Base-by-base conservation (phyloP, 129 eudicot species). In the Artemisia argyi region DNA sequence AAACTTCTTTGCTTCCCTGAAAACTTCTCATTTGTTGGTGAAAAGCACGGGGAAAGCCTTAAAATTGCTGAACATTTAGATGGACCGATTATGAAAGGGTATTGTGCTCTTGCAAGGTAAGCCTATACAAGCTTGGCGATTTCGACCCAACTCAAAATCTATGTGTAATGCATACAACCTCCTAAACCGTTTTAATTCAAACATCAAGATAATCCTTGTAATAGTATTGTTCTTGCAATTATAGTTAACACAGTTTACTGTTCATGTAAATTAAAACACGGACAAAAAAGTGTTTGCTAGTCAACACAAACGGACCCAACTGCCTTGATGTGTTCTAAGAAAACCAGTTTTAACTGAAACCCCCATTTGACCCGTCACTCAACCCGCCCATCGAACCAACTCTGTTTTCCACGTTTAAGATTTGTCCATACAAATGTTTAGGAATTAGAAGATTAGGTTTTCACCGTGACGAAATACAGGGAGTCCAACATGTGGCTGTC, bases 401-500 rank as follows among this genome's bases (percentile, higher is more conserved):
- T 47, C 19, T 13, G 19, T 49, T 1, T 11, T 48, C 46, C 7
- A 7, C 18, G 51, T 30, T 42, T 49, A 10, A 32, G 68, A 56
- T 63, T 58, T 19, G 1, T 50, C 18, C 13, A 4, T 72, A 32
- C 8, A 66, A 56, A 75, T 32, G 59, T 70, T 70, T 7, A 51
- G 35, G 52, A 42, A 28, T 20, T 58, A 17, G 26, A 39, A 7
- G 26, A 22, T 24, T 26, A 55, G 51, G 50, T 44, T 46, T 62
- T 1, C 61, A 61, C 39, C 52, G 14, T 52, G 26, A 62, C 7
- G 47, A 57, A 61, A 54, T 80, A 81, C 85, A 91, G 96, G 84
- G 95, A 93, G 64, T 89, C 96, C 19, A 80, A 64, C 66, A 93
- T 93, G 64, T 93, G 98, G 98, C 66, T 93, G 76, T 93, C 98